Evolutionary conservation across 768 basidiomycete species (phyloP), one percentile per base, ranked within the genome.

Genomic region (Imleria badia): DNA sequence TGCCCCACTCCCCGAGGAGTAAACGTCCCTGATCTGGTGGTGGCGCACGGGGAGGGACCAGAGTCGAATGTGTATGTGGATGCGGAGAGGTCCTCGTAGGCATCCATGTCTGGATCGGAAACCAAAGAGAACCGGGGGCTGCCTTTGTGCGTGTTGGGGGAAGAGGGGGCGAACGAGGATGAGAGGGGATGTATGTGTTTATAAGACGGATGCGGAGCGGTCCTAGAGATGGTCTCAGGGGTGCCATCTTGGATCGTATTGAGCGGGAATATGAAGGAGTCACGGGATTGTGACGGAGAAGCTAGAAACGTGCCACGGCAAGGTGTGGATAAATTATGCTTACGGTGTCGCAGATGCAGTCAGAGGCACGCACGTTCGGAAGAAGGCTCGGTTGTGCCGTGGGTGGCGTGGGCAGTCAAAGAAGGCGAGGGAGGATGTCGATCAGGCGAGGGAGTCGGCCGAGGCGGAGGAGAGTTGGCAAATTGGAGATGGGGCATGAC

Each of bases 201-300:
- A 59, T 66, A 30, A 29, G 64, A 51, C 11, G 48, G 43, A 41
- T 49, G 61, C 13, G 48, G 48, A 17, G 33, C 46, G 46, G 43
- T 43, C 20, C 54, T 61, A 17, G 53, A 46, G 36, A 56, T 72
- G 53, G 64, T 58, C 56, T 61, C 67, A 33, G 58, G 66, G 47
- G 59, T 55, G 13, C 64, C 59, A 61, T 64, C 64, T 54, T 61
- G 64, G 44, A 59, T 64, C 1, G 59, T 20, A 48, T n/a, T 52
- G 22, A 36, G 60, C 19, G 75, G 75, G 54, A 78, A 77, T 52
- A 78, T 75, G 63, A 78, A 72, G 3, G 73, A 66, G 54, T 74
- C 72, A 60, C 64, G 61, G 55, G 64, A 66, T 43, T 59, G 66
- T 41, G 61, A 63, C 33, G 38, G 19, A 30, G 61, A 61, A 58